Evolutionary conservation across 192 early-diverging fungal species (phyloP).

Genomic region (Entomortierella beljakovae): DNA sequence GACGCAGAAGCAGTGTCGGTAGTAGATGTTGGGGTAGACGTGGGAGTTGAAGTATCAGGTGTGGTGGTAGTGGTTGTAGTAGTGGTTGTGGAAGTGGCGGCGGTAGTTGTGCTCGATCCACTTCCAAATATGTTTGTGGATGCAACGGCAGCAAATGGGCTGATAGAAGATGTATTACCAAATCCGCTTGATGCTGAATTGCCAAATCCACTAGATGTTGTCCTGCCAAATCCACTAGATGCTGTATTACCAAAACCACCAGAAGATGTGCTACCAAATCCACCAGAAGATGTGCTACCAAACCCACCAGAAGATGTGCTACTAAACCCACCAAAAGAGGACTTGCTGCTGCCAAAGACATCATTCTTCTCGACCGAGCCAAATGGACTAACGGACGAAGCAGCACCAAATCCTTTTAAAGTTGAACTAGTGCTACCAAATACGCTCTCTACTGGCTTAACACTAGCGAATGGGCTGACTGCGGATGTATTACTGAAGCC

Average conservation of each 20-base stretch:
- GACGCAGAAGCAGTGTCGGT: no score
- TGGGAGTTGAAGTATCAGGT: no score
- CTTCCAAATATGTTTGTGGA: slow-evolving; percentile 35
- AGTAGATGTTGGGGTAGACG: no score
- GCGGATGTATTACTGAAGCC: slow-evolving; percentile 36
- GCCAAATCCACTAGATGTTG: no score
- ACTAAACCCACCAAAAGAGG: slow-evolving; percentile 17
- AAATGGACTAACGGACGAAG: slow-evolving; percentile 29
- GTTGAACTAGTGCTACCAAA: slow-evolving; percentile 41
- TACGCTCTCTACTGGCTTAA: slow-evolving; percentile 21
- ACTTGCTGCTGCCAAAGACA: slow-evolving; percentile 27
- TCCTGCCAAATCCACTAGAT: slow-evolving; percentile 40
- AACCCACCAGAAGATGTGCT: slow-evolving; percentile 33
- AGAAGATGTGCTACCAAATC: slow-evolving; percentile 30
- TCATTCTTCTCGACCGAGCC: slow-evolving; percentile 19
- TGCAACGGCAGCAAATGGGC: slow-evolving; percentile 31
- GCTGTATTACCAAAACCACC: slow-evolving; percentile 41
- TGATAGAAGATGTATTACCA: slow-evolving; percentile 37
- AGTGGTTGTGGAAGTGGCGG: no score
- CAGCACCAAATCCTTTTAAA: slow-evolving; percentile 13
- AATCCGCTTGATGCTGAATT: slow-evolving; percentile 40
- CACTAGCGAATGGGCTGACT: slow-evolving; percentile 35
- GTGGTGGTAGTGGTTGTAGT: no score
- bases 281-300: slow-evolving; percentile 20
- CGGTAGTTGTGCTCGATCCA: no score